Conservation (phyloP, 495 filamentous ascomycete genomes). For the Daldinia bambusicola region DNA sequence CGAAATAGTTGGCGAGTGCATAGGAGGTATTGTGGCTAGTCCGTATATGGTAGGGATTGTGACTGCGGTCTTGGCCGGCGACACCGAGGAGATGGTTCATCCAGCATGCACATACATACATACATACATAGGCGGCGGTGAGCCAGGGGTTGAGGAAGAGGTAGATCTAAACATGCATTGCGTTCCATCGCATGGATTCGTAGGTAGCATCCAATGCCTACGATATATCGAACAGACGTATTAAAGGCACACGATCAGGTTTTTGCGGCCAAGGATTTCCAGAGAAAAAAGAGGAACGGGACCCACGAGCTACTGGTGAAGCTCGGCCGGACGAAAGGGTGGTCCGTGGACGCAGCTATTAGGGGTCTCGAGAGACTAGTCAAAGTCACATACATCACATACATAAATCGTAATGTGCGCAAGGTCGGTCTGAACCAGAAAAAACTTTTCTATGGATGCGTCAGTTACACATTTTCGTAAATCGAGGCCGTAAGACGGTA, state of each 20-base stretch:
- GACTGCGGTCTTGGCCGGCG: not conserved
- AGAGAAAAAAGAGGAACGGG: too few species aligned
- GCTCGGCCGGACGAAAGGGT: not conserved
- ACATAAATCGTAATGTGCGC: not conserved
- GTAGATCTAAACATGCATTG: not conserved
- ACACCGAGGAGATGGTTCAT: not conserved
- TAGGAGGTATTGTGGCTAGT: too few species aligned
- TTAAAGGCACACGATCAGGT: not conserved
- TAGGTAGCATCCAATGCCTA: not conserved
- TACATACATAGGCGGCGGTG: not conserved
- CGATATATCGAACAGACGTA: not conserved
- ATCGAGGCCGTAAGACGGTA: too few species aligned
- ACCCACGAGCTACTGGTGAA: conserved; percentile 1
- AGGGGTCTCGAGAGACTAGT: not conserved
- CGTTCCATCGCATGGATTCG: not conserved
- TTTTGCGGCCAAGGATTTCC: too few species aligned
- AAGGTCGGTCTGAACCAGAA: not conserved
- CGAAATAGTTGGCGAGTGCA: too few species aligned
- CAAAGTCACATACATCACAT: not conserved
- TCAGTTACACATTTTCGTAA: not conserved
- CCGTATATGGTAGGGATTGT: too few species aligned
- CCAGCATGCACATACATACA: too few species aligned
- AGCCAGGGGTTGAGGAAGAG: not conserved
- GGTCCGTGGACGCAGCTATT: not conserved
- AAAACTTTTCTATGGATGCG: not conserved